A percentile compares a stretch with the other conserved stretches of the same genome.
These are phyloP conservation scores for Talaromyces sp. DNA, from an alignment of 2,329 filamentous ascomycete genomes.

Conservation along the genomic window DNA sequence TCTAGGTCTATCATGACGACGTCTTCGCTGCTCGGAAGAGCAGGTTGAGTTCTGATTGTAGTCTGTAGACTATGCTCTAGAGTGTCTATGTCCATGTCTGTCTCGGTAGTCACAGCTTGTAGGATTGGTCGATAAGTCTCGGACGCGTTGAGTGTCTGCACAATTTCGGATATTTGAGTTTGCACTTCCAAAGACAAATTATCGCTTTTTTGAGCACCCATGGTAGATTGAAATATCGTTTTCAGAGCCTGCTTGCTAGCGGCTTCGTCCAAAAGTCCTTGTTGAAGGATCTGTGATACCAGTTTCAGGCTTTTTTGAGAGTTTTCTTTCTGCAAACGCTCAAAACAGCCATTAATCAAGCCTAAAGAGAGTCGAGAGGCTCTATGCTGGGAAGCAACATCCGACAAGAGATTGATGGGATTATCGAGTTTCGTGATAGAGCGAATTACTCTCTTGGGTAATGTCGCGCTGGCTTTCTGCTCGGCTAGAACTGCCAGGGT, in stretches of 20 bases:
- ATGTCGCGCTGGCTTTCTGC: constrained; percentile 65
- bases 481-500: constrained; percentile 80
- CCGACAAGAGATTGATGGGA: constrained; percentile 31
- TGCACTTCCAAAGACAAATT: constrained; percentile 48
- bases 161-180: constrained; percentile 60
- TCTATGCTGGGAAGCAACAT: constrained; percentile 33
- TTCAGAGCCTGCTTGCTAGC: constrained; percentile 31
- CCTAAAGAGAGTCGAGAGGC: constrained; percentile 36
- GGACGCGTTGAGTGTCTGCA: constrained; percentile 64
- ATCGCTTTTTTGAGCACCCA: constrained; percentile 47
- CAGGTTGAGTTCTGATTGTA: constrained; percentile 58
- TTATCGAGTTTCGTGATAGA: constrained; percentile 36
- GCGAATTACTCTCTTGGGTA: constrained; percentile 68
- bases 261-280: constrained; percentile 29
- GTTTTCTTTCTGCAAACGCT: constrained; percentile 32
- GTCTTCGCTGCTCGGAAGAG: constrained; percentile 51
- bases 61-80: constrained; percentile 72
- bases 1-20: constrained; percentile 48
- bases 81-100: constrained; percentile 68
- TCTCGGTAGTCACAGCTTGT: constrained; percentile 62
- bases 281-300: constrained; percentile 36
- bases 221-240: constrained; percentile 33
- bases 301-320: constrained; percentile 46
- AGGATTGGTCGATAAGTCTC: constrained; percentile 62
- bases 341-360: constrained; percentile 35